These are phyloP conservation scores for Phialemoniopsis sp. DNA, from an alignment of 2,329 filamentous ascomycete genomes.

Conservation along the genomic window DNA sequence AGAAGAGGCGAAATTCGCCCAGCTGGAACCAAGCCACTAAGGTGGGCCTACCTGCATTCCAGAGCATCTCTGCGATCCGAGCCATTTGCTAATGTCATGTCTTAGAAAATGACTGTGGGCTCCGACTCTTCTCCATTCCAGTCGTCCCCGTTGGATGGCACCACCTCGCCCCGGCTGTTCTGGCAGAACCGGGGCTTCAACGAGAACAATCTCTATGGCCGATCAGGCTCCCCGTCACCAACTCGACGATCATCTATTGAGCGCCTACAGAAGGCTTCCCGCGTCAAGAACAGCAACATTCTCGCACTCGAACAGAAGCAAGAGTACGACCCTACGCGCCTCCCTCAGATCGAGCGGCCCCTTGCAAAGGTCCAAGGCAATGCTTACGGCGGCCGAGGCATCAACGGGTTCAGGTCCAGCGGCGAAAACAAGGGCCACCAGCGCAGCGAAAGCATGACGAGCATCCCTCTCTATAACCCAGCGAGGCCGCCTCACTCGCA, in stretches of 20 bases:
- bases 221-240: slow-evolving; percentile 61
- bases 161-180: slow-evolving; percentile 78
- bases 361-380: slow-evolving; percentile 73
- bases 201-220: slow-evolving; percentile 67
- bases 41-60: slow-evolving; percentile 40
- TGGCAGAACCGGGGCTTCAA: slow-evolving; percentile 79
- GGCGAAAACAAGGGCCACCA: slow-evolving; percentile 40
- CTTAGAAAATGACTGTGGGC: slow-evolving; percentile 63
- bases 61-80: too few relatives aligned
- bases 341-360: slow-evolving; percentile 77
- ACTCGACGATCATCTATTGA: slow-evolving; percentile 88
- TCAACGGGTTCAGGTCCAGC: slow-evolving; percentile 48
- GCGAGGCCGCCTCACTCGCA: slow-evolving; percentile 33
- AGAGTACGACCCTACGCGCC: slow-evolving; percentile 80
- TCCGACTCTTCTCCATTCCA: slow-evolving; percentile 81
- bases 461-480: slow-evolving; percentile 54
- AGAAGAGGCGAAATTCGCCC: slow-evolving; percentile 85
- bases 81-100: background rate
- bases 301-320: slow-evolving; percentile 88
- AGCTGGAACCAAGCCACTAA: slow-evolving; percentile 77
- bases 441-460: slow-evolving; percentile 55
- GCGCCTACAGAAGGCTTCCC: slow-evolving; percentile 88
- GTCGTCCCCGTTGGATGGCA: slow-evolving; percentile 67
- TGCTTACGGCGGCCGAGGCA: slow-evolving; percentile 57
- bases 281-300: slow-evolving; percentile 98